Percentiles rank a stretch among this genome's conserved stretches.
Evolutionary conservation across 805 yeast genomes (phyloP).

Genomic region (Lipomyces sp.): DNA sequence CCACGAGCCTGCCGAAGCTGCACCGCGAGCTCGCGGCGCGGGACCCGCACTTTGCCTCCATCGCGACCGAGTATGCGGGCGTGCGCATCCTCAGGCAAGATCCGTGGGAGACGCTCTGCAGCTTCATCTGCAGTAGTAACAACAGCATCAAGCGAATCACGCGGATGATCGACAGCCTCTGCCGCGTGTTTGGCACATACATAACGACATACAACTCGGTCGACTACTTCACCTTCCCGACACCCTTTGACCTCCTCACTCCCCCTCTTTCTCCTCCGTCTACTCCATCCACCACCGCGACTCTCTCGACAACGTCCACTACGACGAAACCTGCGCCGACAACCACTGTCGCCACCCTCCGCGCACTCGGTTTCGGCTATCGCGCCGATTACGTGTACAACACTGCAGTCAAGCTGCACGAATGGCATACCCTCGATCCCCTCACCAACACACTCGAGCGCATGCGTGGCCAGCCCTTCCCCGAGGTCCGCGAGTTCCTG

Average conservation of each 20-base stretch:
- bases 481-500: conserved; percentile 55
- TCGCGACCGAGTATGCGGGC: conserved; percentile 49
- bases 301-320: no score
- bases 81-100: conserved; percentile 86
- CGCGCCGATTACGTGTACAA: conserved; percentile 81
- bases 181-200: conserved; percentile 64
- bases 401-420: conserved; percentile 60
- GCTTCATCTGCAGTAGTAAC: conserved; percentile 93
- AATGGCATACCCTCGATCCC: conserved; percentile 31
- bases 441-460: conserved; percentile 41
- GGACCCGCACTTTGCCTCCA: conserved; percentile 50
- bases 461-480: conserved; percentile 49
- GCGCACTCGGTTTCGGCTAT: conserved; percentile 70
- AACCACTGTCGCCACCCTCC: conserved; percentile 47
- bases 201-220: conserved; percentile 54
- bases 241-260: conserved; percentile 41
- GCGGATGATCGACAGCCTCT: conserved; percentile 69
- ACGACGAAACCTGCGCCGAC: no score
- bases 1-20: conserved; percentile 51
- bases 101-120: conserved; percentile 92
- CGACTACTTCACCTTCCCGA: conserved; percentile 70
- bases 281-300: conserved; percentile 30
- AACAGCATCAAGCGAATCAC: conserved; percentile 92
- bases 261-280: not conserved
- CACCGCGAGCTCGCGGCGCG: conserved; percentile 59